Base-by-base conservation (phyloP, 2,329 filamentous ascomycete genomes). In the Chalara sp. region DNA sequence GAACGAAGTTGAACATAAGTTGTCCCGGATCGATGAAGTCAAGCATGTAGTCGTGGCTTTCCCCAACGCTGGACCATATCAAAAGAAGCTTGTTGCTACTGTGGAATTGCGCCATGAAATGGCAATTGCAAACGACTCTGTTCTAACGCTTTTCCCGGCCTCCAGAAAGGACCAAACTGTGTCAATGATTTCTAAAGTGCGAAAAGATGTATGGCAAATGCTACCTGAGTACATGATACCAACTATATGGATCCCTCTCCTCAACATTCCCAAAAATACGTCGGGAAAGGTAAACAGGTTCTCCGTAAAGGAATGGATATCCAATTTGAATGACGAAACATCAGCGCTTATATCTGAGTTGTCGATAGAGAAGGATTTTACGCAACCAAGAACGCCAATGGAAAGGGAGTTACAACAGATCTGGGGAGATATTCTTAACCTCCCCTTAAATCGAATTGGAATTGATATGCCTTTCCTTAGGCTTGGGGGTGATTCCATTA, bases 1-100 rank as follows among this genome's bases (percentile, higher is more conserved):
- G 53, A 76, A 76, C n/a, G 82, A 86, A 61, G 83, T 86, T 29
- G 58, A 61, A 73, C 45, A 53, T 46, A 37, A 37, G 8, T 37
- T 37, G 35, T 37, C 35, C n/a, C 35, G 8, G 8, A 10, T 8
- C 35, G 8, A 8, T 37, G 8, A 37, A n/a, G n/a, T 37, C 35
- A 37, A n/a, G 8, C 35, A 37, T 37, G 35, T n/a, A 10, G 35
- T n/a, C 8, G 35, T 37, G 8, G 8, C n/a, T 37, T 8, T n/a
- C n/a, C 35, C 35, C 8, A 37, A 37, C 8, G 8, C 8, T 10
- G 35, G 35, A 10, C 35, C 35, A n/a, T 37, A 10, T n/a, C 8
- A 37, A 37, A n/a, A n/a, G 8, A 8, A 37, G 35, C 35, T 37
- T 37, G n/a, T 37, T 37, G 35, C 21, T 21, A 21, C 35, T n/a